Conservation (phyloP, 2,329 filamentous ascomycete genomes). For the Pyrenophora teres region DNA sequence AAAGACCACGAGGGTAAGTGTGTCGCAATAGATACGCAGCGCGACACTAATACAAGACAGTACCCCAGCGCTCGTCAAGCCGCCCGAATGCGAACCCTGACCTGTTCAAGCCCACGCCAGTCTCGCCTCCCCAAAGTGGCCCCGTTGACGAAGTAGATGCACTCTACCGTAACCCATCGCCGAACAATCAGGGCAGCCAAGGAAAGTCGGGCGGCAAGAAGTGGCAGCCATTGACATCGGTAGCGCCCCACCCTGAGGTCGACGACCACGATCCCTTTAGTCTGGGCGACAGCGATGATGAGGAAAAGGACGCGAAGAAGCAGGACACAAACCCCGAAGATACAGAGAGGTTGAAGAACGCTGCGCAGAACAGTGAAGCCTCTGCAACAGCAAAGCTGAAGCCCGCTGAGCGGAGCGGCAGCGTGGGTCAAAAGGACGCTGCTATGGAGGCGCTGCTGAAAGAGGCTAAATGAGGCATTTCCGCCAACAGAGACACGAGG, state of each 20-base stretch:
- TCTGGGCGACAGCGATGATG: slow-evolving; percentile 92
- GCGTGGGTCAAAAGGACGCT: slow-evolving; percentile 52
- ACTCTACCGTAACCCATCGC: slow-evolving; percentile 63
- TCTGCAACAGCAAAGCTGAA: slow-evolving; percentile 35
- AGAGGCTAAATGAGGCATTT: slow-evolving; percentile 33
- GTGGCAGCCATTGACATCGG: slow-evolving; percentile 90
- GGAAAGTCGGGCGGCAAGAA: slow-evolving; percentile 75
- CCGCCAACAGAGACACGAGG: no score
- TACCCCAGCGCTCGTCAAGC: slow-evolving; percentile 60
- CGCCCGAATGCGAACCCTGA: slow-evolving; percentile 76
- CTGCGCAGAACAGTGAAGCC: slow-evolving; percentile 48
- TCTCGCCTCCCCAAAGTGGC: slow-evolving; percentile 58
- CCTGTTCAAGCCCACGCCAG: slow-evolving; percentile 73
- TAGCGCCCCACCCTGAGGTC: slow-evolving; percentile 81
- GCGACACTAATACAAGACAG: slow-evolving; percentile 25
- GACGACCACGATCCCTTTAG: slow-evolving; percentile 94
- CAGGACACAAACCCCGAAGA: slow-evolving; percentile 63
- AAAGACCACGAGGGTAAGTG: slow-evolving; percentile 63
- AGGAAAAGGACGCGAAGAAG: slow-evolving; percentile 69
- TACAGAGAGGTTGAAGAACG: slow-evolving; percentile 56
- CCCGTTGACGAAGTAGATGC: slow-evolving; percentile 79
- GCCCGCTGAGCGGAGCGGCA: slow-evolving; percentile 50
- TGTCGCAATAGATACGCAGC: neutral
- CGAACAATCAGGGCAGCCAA: slow-evolving; percentile 35
- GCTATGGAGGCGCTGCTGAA: slow-evolving; percentile 54